Evolutionary conservation across 805 yeast species (phyloP).

Genomic region (Cyberlindnera mrakii): DNA sequence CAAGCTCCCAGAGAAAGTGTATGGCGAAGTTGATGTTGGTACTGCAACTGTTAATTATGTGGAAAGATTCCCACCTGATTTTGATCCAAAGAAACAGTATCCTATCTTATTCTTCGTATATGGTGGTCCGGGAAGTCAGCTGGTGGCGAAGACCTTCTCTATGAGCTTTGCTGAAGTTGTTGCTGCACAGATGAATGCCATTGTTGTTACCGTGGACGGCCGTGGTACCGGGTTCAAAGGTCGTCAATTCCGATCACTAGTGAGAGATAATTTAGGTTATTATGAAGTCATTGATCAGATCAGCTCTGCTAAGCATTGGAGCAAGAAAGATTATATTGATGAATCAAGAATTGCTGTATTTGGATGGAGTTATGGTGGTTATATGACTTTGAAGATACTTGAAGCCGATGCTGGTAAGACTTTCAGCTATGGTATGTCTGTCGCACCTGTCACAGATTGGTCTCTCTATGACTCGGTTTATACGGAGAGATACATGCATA

Average conservation of each 20-base stretch:
- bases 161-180: conserved; percentile 68
- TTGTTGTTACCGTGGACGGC: conserved; percentile 94
- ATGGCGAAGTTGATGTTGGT: conserved; percentile 49
- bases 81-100: conserved; percentile 48
- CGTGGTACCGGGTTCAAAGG: conserved; percentile 95
- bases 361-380: conserved; percentile 99
- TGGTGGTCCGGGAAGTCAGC: conserved; percentile 95
- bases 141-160: conserved; percentile 56
- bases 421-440: conserved; percentile 88
- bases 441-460: conserved; percentile 98
- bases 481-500: conserved; percentile 91
- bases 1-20: conserved; percentile 50
- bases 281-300: conserved; percentile 86
- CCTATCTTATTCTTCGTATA: conserved; percentile 88
- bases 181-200: conserved; percentile 70
- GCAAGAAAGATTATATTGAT: conserved; percentile 58
- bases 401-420: conserved; percentile 72
- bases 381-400: conserved; percentile 80
- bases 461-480: conserved; percentile 84
- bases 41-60: conserved; percentile 49
- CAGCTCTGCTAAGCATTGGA: conserved; percentile 73
- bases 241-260: conserved; percentile 65
- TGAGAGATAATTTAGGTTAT: conserved; percentile 75
- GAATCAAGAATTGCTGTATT: conserved; percentile 70
- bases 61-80: conserved; percentile 74